Percentiles rank a stretch among this genome's conserved stretches.
phyloP scores from a whole-genome alignment of 345 rosid species.

The Hypericum androsaemum region DNA sequence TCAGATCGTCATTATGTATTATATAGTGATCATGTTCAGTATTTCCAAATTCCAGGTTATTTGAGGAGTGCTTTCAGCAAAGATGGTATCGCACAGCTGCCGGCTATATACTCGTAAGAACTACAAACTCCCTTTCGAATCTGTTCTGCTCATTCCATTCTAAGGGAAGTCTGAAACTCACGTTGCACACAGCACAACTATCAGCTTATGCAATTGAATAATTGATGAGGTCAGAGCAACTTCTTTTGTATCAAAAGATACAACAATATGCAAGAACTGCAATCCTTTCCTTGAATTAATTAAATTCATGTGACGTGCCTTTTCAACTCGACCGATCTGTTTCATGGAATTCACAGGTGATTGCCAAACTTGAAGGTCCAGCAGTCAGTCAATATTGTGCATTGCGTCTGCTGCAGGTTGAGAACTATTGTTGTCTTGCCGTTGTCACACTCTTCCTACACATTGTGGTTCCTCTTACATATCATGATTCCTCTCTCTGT shows the following conservation, averaged over 20 bases:
- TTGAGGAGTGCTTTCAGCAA: constrained; percentile 93
- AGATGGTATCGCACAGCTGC: constrained; percentile 99
- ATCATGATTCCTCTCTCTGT: constrained; percentile 8
- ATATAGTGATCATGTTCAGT: not conserved
- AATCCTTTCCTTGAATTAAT: not conserved
- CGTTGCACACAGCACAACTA: not conserved
- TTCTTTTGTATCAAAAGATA: not conserved
- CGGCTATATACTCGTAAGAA: constrained; percentile 90
- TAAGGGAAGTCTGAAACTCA: not conserved
- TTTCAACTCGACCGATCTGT: no score
- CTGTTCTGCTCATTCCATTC: not conserved
- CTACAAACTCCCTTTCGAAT: constrained; percentile 4
- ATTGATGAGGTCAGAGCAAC: not conserved
- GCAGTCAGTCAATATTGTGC: constrained; percentile 98
- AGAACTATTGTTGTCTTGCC: constrained; percentile 4
- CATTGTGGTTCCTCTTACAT: not conserved
- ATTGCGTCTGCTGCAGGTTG: constrained; percentile 82
- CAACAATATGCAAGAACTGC: not conserved
- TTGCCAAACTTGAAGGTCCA: constrained; percentile 96
- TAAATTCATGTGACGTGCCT: no score
- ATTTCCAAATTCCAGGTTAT: constrained; percentile 44
- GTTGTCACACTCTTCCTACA: not conserved
- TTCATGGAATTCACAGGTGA: constrained; percentile 44
- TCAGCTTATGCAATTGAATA: no score
- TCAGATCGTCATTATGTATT: no score